These are phyloP conservation scores for Lizonia empirigonia DNA, from an alignment of 2,329 filamentous ascomycete genomes.

Conservation along the genomic window DNA sequence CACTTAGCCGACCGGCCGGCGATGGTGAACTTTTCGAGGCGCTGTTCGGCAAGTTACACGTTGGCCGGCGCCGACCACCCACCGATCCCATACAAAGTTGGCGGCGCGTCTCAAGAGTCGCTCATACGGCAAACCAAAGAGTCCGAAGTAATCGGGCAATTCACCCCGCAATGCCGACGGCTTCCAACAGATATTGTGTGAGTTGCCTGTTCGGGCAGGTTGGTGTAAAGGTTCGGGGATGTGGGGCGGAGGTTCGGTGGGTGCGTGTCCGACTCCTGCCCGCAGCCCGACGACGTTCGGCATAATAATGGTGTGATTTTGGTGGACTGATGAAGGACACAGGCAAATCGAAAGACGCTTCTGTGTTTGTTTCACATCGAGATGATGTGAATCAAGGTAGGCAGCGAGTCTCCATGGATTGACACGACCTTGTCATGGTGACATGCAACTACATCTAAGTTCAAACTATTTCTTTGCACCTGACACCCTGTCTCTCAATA, in stretches of 20 bases:
- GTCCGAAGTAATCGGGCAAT: constrained; percentile 15
- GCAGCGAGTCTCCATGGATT: no score
- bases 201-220: constrained; percentile 10
- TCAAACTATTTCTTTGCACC: no score
- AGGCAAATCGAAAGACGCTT: not conserved
- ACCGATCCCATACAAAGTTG: constrained; percentile 7
- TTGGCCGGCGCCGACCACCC: constrained; percentile 2
- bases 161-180: constrained; percentile 18
- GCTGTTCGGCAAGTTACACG: not conserved
- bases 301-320: not conserved
- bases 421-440: no score
- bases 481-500: no score
- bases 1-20: not conserved
- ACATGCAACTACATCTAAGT: no score
- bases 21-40: not conserved
- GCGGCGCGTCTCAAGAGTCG: not conserved
- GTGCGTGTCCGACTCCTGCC: constrained; percentile 6
- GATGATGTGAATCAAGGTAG: no score
- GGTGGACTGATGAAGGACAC: not conserved
- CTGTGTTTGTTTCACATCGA: no score
- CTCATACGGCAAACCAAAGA: constrained; percentile 1
- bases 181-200: constrained; percentile 7
- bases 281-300: constrained; percentile 5
- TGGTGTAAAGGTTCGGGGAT: not conserved
- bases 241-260: constrained; percentile 10